Evolutionary conservation across 2,329 filamentous ascomycete species (phyloP).

Genomic region (Orbilia blumenaviensis): DNA sequence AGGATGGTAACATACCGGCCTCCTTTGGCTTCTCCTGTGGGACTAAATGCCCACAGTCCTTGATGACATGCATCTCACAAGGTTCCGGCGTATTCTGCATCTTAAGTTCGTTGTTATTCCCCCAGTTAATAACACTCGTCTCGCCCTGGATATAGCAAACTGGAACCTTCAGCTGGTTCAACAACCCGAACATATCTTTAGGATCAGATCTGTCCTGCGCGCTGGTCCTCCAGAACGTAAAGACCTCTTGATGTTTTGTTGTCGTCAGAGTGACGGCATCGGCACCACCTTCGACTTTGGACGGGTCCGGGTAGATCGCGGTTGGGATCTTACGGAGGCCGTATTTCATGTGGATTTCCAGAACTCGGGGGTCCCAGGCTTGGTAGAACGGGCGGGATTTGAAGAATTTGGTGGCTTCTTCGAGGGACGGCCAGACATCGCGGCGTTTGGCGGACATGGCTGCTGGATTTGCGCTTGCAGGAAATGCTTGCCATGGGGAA

Average conservation of each 20-base stretch:
- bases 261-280: slow-evolving; percentile 76
- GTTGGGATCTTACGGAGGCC: slow-evolving; percentile 81
- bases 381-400: slow-evolving; percentile 77
- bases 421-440: slow-evolving; percentile 81
- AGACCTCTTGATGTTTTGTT: slow-evolving; percentile 86
- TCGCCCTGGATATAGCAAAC: slow-evolving; percentile 76
- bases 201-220: slow-evolving; percentile 64
- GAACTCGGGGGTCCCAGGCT: slow-evolving; percentile 80
- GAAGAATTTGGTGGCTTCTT: slow-evolving; percentile 74
- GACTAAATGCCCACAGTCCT: slow-evolving; percentile 78
- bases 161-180: slow-evolving; percentile 71
- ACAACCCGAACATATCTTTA: slow-evolving; percentile 66
- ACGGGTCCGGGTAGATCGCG: slow-evolving; percentile 64
- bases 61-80: slow-evolving; percentile 68
- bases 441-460: slow-evolving; percentile 75
- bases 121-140: slow-evolving; percentile 67
- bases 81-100: slow-evolving; percentile 73
- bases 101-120: slow-evolving; percentile 68
- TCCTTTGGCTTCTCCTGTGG: slow-evolving; percentile 79
- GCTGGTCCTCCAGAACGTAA: slow-evolving; percentile 74
- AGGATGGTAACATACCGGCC: slow-evolving; percentile 67
- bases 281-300: slow-evolving; percentile 35
- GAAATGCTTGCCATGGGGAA: slow-evolving; percentile 60
- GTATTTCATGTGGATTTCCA: slow-evolving; percentile 76
- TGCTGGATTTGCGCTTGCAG: slow-evolving; percentile 62